These are phyloP conservation scores for Cucumis cinereus DNA, from an alignment of 306 rosid species.

Conservation along the genomic window DNA sequence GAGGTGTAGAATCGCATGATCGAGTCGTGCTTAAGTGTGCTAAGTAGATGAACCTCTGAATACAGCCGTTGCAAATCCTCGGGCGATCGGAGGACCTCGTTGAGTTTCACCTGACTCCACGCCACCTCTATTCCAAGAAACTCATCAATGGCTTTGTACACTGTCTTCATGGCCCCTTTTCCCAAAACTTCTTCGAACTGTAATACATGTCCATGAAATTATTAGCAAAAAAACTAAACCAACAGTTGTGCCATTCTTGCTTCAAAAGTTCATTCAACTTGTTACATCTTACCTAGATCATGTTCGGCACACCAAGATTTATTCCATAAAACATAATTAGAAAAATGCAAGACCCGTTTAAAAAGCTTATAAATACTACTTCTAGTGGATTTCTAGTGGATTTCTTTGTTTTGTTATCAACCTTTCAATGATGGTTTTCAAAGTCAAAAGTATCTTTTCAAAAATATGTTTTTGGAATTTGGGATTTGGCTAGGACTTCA, in stretches of 20 bases:
- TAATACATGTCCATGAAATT: neutral
- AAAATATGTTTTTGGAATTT: no score
- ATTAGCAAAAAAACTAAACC: neutral
- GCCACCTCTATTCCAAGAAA: slow-evolving; percentile 82
- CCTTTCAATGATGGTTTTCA: no score
- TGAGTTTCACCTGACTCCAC: slow-evolving; percentile 75
- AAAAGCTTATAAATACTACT: no score
- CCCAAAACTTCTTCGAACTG: slow-evolving; percentile 73
- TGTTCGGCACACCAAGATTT: neutral
- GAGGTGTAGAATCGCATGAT: slow-evolving; percentile 71
- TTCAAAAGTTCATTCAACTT: neutral
- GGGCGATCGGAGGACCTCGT: slow-evolving; percentile 48
- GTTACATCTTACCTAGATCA: neutral
- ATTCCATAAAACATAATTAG: neutral
- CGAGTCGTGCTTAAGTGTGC: slow-evolving; percentile 67
- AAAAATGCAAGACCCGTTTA: neutral
- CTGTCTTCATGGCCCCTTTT: slow-evolving; percentile 86
- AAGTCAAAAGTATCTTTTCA: no score
- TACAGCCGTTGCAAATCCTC: slow-evolving; percentile 79
- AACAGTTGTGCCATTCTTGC: neutral
- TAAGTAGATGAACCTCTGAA: slow-evolving; percentile 88
- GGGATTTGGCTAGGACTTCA: no score
- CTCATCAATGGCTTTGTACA: slow-evolving; percentile 81
- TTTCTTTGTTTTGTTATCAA: no score
- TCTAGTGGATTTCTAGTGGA: no score